Evolutionary conservation across 176 grass and related monocot genomes (phyloP).

Genomic region (Musa acuminata): DNA sequence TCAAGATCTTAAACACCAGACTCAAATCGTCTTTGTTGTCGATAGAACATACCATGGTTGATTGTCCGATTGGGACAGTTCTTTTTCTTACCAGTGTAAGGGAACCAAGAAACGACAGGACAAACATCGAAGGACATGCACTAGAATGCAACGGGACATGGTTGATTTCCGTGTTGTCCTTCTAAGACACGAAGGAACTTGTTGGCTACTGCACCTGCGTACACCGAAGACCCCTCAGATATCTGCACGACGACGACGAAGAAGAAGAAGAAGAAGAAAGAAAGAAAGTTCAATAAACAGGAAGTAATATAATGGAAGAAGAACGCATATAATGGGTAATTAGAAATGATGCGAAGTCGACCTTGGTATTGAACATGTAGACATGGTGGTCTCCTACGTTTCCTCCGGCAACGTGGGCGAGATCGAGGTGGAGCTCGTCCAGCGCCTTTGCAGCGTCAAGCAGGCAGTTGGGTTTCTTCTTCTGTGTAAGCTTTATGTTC

Average conservation of each 20-base stretch:
- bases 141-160: conserved; percentile 10
- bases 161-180: conserved; percentile 18
- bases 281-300: neutral
- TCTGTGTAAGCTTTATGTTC: conserved; percentile 76
- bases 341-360: conserved; percentile 1
- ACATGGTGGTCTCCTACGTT: conserved; percentile 77
- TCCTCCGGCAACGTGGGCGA: conserved; percentile 53
- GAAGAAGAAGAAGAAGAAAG: neutral
- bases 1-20: too few relatives aligned
- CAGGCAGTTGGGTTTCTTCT: conserved; percentile 66
- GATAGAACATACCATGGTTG: too few relatives aligned
- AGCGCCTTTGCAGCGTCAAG: conserved; percentile 55
- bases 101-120: too few relatives aligned
- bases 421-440: conserved; percentile 63
- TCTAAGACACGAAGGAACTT: conserved; percentile 63
- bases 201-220: conserved; percentile 65
- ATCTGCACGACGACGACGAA: conserved; percentile 44
- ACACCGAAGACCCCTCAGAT: conserved; percentile 57
- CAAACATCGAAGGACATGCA: too few relatives aligned
- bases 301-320: neutral
- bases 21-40: too few relatives aligned
- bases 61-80: too few relatives aligned
- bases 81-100: too few relatives aligned
- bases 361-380: conserved; percentile 95
- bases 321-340: neutral